These are phyloP conservation scores for Trematosphaeria pertusa DNA, from an alignment of 2,329 filamentous ascomycete genomes.

Conservation along the genomic window DNA sequence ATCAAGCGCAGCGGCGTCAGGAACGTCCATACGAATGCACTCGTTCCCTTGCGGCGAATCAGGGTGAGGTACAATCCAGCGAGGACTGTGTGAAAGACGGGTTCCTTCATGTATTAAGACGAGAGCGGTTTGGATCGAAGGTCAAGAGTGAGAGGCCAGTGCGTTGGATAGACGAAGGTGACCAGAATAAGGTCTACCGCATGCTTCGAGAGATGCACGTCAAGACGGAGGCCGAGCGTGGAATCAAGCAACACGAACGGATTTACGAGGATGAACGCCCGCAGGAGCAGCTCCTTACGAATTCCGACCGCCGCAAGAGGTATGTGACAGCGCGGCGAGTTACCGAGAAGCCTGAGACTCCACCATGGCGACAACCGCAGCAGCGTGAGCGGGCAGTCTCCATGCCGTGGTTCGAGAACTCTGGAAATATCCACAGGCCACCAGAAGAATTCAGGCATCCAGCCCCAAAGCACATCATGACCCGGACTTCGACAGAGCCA, in stretches of 20 bases:
- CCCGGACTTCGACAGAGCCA: too few species aligned
- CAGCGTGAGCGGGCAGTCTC: too few species aligned
- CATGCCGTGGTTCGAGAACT: too few species aligned
- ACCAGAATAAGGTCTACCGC: neutral
- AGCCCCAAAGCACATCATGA: neutral
- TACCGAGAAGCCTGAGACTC: too few species aligned
- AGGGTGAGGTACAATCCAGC: neutral
- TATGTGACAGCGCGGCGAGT: too few species aligned
- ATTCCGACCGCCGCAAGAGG: neutral
- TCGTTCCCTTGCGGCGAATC: constrained; percentile 2
- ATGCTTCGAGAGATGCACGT: constrained; percentile 2
- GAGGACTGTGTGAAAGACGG: constrained; percentile 5
- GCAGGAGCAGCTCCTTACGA: neutral
- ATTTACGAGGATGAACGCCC: neutral
- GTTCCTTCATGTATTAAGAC: constrained; percentile 4
- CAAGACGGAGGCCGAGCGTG: neutral
- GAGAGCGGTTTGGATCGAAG: constrained; percentile 2
- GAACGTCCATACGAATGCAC: neutral
- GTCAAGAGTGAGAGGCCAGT: neutral
- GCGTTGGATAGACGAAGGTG: neutral
- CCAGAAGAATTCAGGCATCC: too few species aligned
- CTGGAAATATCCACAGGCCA: too few species aligned
- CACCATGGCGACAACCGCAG: too few species aligned
- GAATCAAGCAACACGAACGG: neutral
- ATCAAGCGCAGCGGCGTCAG: constrained; percentile 1